Evolutionary conservation across 768 basidiomycete genomes (phyloP).

Genomic region (Boletus rubescentipes): DNA sequence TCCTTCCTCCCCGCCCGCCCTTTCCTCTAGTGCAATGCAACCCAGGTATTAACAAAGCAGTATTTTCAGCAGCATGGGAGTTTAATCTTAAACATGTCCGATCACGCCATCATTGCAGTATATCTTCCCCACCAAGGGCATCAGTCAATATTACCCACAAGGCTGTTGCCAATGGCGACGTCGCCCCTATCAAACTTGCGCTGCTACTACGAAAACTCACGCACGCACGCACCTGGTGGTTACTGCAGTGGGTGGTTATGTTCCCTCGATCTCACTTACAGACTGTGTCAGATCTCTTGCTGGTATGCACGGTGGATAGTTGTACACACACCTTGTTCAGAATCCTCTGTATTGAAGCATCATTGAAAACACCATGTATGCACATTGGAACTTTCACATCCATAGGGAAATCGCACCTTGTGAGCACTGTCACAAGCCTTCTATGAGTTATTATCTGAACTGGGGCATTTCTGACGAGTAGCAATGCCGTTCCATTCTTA

Average conservation of each 20-base stretch:
- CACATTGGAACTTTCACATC: not conserved
- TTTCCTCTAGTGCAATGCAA: not conserved
- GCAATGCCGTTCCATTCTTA: slow-evolving; percentile 3
- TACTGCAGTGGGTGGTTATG: slow-evolving; percentile 1
- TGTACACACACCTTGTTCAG: not conserved
- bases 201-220: not conserved
- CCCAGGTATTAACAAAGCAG: not conserved
- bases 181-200: not conserved
- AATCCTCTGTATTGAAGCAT: slow-evolving; percentile 2
- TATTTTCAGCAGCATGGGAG: not conserved
- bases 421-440: not conserved
- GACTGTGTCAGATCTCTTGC: not conserved
- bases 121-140: not conserved
- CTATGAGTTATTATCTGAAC: not conserved
- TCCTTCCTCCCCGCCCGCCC: not conserved
- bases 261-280: slow-evolving; percentile 7
- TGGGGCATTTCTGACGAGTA: not conserved
- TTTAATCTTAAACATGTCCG: slow-evolving; percentile 5
- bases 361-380: slow-evolving; percentile 9
- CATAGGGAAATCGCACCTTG: slow-evolving; percentile 1
- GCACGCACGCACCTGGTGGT: slow-evolving; percentile 7
- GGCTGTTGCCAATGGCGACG: slow-evolving; percentile 14
- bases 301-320: not conserved
- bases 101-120: not conserved
- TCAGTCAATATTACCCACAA: not conserved